A percentile compares a stretch with the other conserved stretches of the same genome.
These are phyloP conservation scores for Sphaceloma murrayae DNA, from an alignment of 2,329 filamentous ascomycete species.

Conservation along the genomic window DNA sequence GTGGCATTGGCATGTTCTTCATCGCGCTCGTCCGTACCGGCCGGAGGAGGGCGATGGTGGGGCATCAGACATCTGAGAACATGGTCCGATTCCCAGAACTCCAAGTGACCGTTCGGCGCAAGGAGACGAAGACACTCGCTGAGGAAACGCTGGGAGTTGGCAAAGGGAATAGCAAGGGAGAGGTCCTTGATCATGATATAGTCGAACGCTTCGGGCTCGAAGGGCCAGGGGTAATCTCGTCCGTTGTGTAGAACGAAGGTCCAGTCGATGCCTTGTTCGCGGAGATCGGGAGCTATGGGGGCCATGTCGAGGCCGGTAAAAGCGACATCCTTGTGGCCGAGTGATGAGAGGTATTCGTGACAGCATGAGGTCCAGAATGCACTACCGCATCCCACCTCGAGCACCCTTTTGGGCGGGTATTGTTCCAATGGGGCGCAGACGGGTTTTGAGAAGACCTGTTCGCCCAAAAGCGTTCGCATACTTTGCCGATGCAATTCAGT, in stretches of 20 bases:
- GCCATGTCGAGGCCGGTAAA: conserved; percentile 80
- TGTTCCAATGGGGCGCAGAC: conserved; percentile 62
- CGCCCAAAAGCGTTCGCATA: conserved; percentile 69
- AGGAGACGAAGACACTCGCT: conserved; percentile 72
- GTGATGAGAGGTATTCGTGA: conserved; percentile 64
- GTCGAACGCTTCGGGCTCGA: conserved; percentile 72
- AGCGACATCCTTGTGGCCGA: conserved; percentile 58
- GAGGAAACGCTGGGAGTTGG: conserved; percentile 46
- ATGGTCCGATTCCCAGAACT: conserved; percentile 85
- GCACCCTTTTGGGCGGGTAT: conserved; percentile 62
- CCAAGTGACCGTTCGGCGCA: conserved; percentile 66
- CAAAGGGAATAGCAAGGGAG: conserved; percentile 55
- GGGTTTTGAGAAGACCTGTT: conserved; percentile 70
- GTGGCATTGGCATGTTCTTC: conserved; percentile 56
- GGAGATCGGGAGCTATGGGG: conserved; percentile 55
- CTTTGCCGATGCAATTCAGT: conserved; percentile 80
- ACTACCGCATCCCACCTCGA: conserved; percentile 81
- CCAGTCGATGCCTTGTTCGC: conserved; percentile 73
- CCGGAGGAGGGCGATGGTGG: conserved; percentile 55
- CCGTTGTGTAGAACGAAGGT: conserved; percentile 81
- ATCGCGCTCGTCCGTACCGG: conserved; percentile 49
- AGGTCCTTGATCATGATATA: conserved; percentile 82
- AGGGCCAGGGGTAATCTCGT: conserved; percentile 64
- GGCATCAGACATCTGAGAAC: conserved; percentile 73
- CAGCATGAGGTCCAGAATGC: conserved; percentile 86